These are phyloP conservation scores for Aspergillus spinulosporus DNA, from an alignment of 2,329 filamentous ascomycete genomes.

Conservation along the genomic window DNA sequence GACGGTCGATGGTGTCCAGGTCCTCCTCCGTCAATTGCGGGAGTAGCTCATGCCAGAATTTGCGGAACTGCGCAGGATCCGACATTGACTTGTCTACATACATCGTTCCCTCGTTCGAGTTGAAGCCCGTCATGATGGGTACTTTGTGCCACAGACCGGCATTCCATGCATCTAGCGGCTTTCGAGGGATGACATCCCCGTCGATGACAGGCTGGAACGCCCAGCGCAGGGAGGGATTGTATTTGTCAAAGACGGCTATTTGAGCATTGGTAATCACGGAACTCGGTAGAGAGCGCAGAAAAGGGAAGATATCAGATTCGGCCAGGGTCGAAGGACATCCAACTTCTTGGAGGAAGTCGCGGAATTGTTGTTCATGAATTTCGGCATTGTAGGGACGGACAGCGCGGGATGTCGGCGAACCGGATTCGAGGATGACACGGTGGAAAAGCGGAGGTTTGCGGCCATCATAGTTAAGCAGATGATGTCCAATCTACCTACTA, in stretches of 20 bases:
- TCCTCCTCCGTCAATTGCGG: conserved; percentile 57
- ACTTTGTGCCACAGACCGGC: conserved; percentile 55
- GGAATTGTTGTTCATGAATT: conserved; percentile 49
- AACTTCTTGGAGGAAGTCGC: conserved; percentile 41
- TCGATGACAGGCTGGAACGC: conserved; percentile 72
- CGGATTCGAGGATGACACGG: conserved; percentile 50
- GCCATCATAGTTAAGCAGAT: conserved; percentile 55
- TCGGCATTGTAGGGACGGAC: conserved; percentile 44
- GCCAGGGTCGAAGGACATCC: conserved; percentile 32
- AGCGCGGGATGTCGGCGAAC: conserved; percentile 49
- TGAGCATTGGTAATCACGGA: conserved; percentile 42
- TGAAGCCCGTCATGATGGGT: conserved; percentile 69
- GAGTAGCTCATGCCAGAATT: conserved; percentile 63
- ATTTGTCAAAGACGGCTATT: conserved; percentile 46
- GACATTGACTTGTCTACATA: conserved; percentile 59
- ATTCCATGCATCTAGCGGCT: conserved; percentile 62
- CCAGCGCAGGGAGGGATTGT: conserved; percentile 51
- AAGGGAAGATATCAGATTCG: conserved; percentile 40
- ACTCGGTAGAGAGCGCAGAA: conserved; percentile 44
- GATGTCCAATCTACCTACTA: conserved; percentile 62
- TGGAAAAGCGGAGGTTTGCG: conserved; percentile 42
- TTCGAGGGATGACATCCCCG: conserved; percentile 57
- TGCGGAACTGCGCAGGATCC: conserved; percentile 54
- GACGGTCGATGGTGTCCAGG: conserved; percentile 54
- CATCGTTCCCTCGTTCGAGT: conserved; percentile 66